Percentiles rank a stretch among this genome's conserved stretches.
phyloP scores from a whole-genome alignment of 768 basidiomycete species.

The Kwoniella pini region DNA sequence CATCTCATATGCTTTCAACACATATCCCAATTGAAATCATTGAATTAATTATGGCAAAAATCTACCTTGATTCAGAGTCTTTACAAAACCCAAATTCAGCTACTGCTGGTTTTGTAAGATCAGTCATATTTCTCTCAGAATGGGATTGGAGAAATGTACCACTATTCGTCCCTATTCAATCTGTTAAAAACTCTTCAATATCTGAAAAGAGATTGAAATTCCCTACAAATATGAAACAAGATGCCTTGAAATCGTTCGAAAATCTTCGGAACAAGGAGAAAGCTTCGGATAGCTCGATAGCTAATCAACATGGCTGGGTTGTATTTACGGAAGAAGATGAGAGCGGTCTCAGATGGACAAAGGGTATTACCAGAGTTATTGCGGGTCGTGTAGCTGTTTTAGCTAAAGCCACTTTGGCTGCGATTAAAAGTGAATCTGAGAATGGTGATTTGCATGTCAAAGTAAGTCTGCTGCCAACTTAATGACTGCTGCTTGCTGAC shows the following conservation, averaged over 20 bases:
- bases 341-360: slow-evolving; percentile 77
- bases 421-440: slow-evolving; percentile 61
- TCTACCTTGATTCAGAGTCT: slow-evolving; percentile 67
- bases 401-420: slow-evolving; percentile 72
- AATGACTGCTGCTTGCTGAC: too few relatives aligned
- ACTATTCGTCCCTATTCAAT: slow-evolving; percentile 72
- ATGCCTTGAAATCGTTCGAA: slow-evolving; percentile 54
- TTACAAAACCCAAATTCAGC: slow-evolving; percentile 68
- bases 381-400: slow-evolving; percentile 72
- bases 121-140: slow-evolving; percentile 70
- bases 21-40: slow-evolving; percentile 76
- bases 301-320: slow-evolving; percentile 65
- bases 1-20: slow-evolving; percentile 73
- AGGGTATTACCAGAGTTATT: slow-evolving; percentile 66
- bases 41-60: slow-evolving; percentile 78
- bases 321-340: slow-evolving; percentile 76
- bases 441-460: slow-evolving; percentile 62
- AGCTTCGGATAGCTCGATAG: slow-evolving; percentile 20
- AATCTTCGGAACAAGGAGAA: slow-evolving; percentile 47
- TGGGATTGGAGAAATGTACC: slow-evolving; percentile 71
- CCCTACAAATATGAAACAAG: slow-evolving; percentile 39
- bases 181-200: slow-evolving; percentile 27
- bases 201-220: slow-evolving; percentile 46
- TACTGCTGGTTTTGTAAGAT: slow-evolving; percentile 63
- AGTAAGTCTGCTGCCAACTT: slow-evolving; percentile 56